A percentile compares a stretch with the other conserved stretches of the same genome.
Evolutionary conservation across 257 asterid species (phyloP).

Genomic region (Ajuga chamaepitys): DNA sequence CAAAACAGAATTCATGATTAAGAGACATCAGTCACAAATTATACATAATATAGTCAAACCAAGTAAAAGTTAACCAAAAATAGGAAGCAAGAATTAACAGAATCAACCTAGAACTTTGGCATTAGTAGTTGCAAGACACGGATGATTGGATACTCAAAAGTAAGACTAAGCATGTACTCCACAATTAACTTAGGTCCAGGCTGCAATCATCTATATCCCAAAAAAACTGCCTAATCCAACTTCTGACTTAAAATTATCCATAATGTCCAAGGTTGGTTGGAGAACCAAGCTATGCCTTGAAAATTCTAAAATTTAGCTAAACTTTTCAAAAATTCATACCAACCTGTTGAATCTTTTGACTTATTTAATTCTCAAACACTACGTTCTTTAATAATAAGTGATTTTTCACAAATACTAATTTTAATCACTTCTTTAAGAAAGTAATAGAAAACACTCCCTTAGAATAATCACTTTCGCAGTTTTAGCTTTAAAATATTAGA

Average conservation of each 20-base stretch:
- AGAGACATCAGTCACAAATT: not conserved
- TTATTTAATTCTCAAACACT: too few relatives aligned
- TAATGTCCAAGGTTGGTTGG: not conserved
- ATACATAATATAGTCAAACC: not conserved
- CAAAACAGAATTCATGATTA: not conserved
- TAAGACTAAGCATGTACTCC: not conserved
- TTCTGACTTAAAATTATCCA: not conserved
- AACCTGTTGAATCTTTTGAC: too few relatives aligned
- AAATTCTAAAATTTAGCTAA: too few relatives aligned
- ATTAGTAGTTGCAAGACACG: not conserved
- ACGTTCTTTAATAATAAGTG: too few relatives aligned
- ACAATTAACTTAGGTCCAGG: conserved; percentile 3
- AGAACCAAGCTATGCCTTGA: not conserved
- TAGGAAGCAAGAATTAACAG: not conserved
- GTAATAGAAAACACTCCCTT: too few relatives aligned
- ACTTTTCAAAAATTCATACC: too few relatives aligned
- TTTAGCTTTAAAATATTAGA: too few relatives aligned
- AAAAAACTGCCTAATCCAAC: not conserved
- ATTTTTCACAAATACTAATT: too few relatives aligned
- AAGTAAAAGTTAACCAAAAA: not conserved
- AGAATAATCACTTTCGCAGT: too few relatives aligned
- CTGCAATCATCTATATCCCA: conserved; percentile 1
- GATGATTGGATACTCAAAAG: not conserved
- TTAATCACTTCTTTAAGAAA: too few relatives aligned
- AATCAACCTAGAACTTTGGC: conserved; percentile 7